Percentiles rank a stretch among this genome's conserved stretches.
phyloP scores from a whole-genome alignment of 805 yeast genomes.

The Zygotorulaspora chibaensis region DNA sequence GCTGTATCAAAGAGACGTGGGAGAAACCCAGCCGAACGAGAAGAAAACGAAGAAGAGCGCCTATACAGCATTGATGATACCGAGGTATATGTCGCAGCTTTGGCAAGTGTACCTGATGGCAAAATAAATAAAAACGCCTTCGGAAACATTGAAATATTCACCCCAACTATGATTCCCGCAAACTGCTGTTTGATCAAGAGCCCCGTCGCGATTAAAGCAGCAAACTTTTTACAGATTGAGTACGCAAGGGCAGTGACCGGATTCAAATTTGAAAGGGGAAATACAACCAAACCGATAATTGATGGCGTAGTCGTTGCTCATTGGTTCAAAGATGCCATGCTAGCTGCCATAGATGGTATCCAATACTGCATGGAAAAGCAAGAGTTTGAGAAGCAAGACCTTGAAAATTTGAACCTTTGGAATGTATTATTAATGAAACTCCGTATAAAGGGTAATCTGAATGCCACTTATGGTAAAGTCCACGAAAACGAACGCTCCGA shows the following conservation, averaged over 20 bases:
- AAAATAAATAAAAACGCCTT: slow-evolving; percentile 67
- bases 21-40: slow-evolving; percentile 42
- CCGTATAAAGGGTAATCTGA: slow-evolving; percentile 37
- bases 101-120: slow-evolving; percentile 53
- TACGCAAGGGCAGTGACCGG: slow-evolving; percentile 85
- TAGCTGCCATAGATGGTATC: slow-evolving; percentile 29
- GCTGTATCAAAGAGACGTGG: slow-evolving; percentile 19
- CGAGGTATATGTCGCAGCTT: slow-evolving; percentile 61
- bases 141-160: slow-evolving; percentile 81
- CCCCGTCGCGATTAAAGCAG: slow-evolving; percentile 62
- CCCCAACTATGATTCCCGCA: slow-evolving; percentile 74
- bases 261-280: slow-evolving; percentile 60
- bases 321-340: slow-evolving; percentile 41
- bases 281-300: slow-evolving; percentile 54
- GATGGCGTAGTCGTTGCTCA: slow-evolving; percentile 73
- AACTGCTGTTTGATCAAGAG: slow-evolving; percentile 63
- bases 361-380: slow-evolving; percentile 35
- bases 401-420: slow-evolving; percentile 43
- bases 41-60: slow-evolving; percentile 55
- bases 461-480: slow-evolving; percentile 43
- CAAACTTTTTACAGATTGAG: slow-evolving; percentile 63
- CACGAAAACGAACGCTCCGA: slow-evolving; percentile 17
- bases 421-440: slow-evolving; percentile 34
- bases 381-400: slow-evolving; percentile 41
- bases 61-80: slow-evolving; percentile 80